Percentiles rank a stretch among this genome's conserved stretches.
These are phyloP conservation scores for Platanthera guangdongensis DNA, from an alignment of 106 monocot species.

Conservation along the genomic window DNA sequence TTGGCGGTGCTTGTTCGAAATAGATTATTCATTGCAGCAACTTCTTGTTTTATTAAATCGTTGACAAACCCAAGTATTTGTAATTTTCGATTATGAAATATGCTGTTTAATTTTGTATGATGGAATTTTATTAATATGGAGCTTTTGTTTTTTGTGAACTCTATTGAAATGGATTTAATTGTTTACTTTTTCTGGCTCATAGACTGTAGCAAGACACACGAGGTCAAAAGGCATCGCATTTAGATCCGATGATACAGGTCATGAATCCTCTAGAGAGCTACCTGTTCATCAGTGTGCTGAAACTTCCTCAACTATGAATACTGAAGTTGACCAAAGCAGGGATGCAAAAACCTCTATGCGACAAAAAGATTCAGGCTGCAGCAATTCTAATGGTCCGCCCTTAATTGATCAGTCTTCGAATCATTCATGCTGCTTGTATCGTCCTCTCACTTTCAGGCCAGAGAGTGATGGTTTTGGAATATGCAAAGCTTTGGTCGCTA, in stretches of 20 bases:
- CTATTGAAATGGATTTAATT: not conserved
- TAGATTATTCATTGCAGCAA: no score
- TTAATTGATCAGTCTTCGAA: not conserved
- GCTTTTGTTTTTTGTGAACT: not conserved
- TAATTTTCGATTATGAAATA: no score
- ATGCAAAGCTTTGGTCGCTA: conserved; percentile 33
- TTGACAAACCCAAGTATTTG: no score
- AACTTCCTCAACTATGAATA: not conserved
- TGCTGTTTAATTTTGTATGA: not conserved
- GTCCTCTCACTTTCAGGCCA: conserved; percentile 23
- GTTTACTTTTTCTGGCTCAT: not conserved
- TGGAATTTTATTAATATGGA: not conserved
- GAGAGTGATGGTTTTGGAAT: conserved; percentile 35
- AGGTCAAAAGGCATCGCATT: not conserved
- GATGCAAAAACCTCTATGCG: not conserved
- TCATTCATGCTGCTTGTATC: conserved; percentile 8
- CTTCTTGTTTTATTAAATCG: no score
- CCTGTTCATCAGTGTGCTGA: not conserved
- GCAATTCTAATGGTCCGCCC: not conserved
- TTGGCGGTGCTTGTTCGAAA: no score
- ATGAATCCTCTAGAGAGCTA: not conserved
- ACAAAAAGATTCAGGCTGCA: conserved; percentile 1
- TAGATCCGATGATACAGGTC: not conserved
- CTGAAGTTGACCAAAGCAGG: not conserved
- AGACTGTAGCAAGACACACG: not conserved